Percentiles rank a stretch among this genome's conserved stretches.
These are phyloP conservation scores for Lepidium sativum DNA, from an alignment of 345 rosid genomes.

Conservation along the genomic window DNA sequence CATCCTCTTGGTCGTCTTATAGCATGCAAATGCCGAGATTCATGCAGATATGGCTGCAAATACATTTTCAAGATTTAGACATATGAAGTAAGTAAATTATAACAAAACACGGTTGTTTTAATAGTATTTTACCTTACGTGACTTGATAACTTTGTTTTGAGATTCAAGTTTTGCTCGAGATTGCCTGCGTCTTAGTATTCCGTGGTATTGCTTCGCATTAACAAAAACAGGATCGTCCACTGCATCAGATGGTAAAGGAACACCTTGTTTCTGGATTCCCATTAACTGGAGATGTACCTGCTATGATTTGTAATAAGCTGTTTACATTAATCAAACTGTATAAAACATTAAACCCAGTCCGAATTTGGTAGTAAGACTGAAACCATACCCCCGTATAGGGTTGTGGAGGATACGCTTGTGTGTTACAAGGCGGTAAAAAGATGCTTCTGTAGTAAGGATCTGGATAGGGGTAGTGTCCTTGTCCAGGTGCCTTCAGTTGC, in stretches of 20 bases:
- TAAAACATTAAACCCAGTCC: not conserved
- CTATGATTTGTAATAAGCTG: not conserved
- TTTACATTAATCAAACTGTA: not conserved
- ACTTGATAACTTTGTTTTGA: slow-evolving; percentile 58
- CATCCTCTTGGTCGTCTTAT: slow-evolving; percentile 89
- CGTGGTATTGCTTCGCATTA: slow-evolving; percentile 97
- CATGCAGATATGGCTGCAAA: slow-evolving; percentile 91
- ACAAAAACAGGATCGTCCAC: slow-evolving; percentile 98
- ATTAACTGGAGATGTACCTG: slow-evolving; percentile 84
- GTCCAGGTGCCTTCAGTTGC: slow-evolving; percentile 50
- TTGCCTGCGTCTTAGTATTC: slow-evolving; percentile 89
- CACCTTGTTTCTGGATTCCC: slow-evolving; percentile 94
- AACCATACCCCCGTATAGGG: slow-evolving; percentile 45
- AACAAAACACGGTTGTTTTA: not conserved
- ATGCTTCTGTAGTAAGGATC: slow-evolving; percentile 94
- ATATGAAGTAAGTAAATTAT: not conserved
- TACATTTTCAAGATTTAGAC: not conserved
- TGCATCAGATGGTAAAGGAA: slow-evolving; percentile 82
- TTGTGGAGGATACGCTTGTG: slow-evolving; percentile 56
- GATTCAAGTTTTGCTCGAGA: slow-evolving; percentile 92
- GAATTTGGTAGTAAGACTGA: not conserved
- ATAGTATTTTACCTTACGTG: slow-evolving; percentile 50
- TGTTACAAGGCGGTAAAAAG: slow-evolving; percentile 45
- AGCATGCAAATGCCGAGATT: slow-evolving; percentile 95
- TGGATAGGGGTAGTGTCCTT: slow-evolving; percentile 69